Base-by-base conservation (phyloP, 2,329 filamentous ascomycete genomes). In the Colletotrichum australisinense region DNA sequence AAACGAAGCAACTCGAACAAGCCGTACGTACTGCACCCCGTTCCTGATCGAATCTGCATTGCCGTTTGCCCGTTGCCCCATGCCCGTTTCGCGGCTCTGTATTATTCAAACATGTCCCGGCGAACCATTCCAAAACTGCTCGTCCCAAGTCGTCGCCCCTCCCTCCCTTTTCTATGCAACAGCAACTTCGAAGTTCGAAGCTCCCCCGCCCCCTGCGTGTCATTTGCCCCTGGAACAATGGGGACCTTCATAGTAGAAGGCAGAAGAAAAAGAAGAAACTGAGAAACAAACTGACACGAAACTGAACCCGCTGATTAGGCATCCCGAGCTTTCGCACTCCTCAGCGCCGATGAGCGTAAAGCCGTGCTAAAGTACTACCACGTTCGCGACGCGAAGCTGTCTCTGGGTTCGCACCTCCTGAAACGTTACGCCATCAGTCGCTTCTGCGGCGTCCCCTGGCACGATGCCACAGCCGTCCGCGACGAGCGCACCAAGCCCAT, bases 361-460 rank as follows among this genome's bases (percentile, higher is more conserved):
- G 82, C 83, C 16, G 88, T 92, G 38, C 86, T 91, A 9, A 86
- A 86, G 70, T 94, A 90, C 83, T 89, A 90, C 83, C 90, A 92
- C 80, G 84, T 92, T 77, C 86, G 89, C 79, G 94, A 95, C 82
- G 93, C 93, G 66, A 93, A 93, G 80, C 93, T 95, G 88, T 89
- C 89, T 62, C 87, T 96, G 55, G 92, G 84, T 28, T 95, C 93
- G 22, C 89, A 92, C 56, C 88, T 96, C 63, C 86, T 95, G 73
- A 96, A 96, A 84, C 92, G 93, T 68, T 88, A 92, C 76, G 91
- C 89, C 78, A 89, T 95, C 75, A 86, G 89, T 69, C 88, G 88
- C 76, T 86, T 88, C 67, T 86, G 88, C 73, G 82, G 82, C 66
- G 85, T 93, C 24, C 84, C 91, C 12, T 95, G 93, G 93, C 81